Base-by-base conservation (phyloP, 768 basidiomycete species). In the Lactifluus subvellereus region DNA sequence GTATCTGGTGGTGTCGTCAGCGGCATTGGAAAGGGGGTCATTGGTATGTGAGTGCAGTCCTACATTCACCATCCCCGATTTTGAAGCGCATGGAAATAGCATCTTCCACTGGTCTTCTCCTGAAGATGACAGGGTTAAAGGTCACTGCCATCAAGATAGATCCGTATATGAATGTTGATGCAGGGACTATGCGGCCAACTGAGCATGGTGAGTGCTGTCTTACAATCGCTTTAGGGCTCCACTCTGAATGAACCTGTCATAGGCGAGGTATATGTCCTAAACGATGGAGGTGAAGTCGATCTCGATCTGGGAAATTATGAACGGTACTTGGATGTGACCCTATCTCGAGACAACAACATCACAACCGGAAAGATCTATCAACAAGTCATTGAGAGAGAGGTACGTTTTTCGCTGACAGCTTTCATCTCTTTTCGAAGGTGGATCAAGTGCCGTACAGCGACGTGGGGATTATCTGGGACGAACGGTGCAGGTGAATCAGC, bases 101-200 rank as follows among this genome's bases (percentile, higher is more conserved):
- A 67, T 98, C 96, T 32, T 98, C 95, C 54, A 98, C 96, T 5
- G 96, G 96, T 62, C 79, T 98, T 56, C 82, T 98, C 56, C 81
- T 99, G 73, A 98, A 98, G 77, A 98, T 92, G 49, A 86, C 88
- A 42, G 96, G 96, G 52, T 81, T 97, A 64, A 97, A 94, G 78
- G 96, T 98, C 69, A 99, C 96, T 7, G 91, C 96, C 11, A 98
- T 99, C 81, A 99, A 99, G 78, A 98, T 99, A 71, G 96, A 99
- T 74, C 96, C 96, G 14, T 99, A 99, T 70, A 98, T 99, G 96
- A 99, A 99, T 77, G 98, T 99, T 70, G 96, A 99, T 81, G 96
- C 96, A 22, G 96, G 96, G 40, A 98, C 96, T 20, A 99, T 99
- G 96, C 82, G 93, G 54, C 96, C 96, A 14, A 96, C 94, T 18